Base-by-base conservation (phyloP, 352 stramenopile species). In the Phytophthora chlamydospora region DNA sequence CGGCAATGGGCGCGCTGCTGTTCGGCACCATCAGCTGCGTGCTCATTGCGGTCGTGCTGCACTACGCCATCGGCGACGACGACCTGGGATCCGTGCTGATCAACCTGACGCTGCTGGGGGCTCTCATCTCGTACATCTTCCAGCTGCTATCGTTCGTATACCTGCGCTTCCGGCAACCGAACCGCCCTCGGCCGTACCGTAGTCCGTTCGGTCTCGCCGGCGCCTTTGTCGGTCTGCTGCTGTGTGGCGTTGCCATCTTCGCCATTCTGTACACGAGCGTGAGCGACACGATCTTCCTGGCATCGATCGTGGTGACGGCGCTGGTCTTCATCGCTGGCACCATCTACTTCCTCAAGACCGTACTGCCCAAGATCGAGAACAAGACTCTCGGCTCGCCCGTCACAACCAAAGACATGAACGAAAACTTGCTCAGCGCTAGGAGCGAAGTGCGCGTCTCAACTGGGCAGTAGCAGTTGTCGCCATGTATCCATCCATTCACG, bases 91-190 rank as follows among this genome's bases (percentile, higher is more conserved):
- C 74, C 11, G 76, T 86, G 24, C 55, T 88, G n/a, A 85, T 88
- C 70, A 85, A 88, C 61, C 70, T 69, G 39, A 69, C 61, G 29
- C 40, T 69, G 12, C 29, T 69, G 44, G 61, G 53, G 6, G 61
- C 61, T n/a, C 70, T 88, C 38, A 60, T 88, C 52, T 86, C 76
- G 48, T 88, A 88, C 60, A 60, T 75, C 17, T 86, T 88, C 48
- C 76, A 88, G 62, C 62, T 88, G 34, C 57, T 73, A n/a, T 76
- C 78, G 40, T 88, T 88, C 55, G 75, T 88, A n/a, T 71, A 55
- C 14, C 66, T 88, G 49, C 76, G 78, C 21, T 46, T 75, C 42
- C 62, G 71, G 29, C 76, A 88, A 32, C 78, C 78, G 7, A 71
- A 83, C 33, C 69, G 78, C 13, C 58, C 53, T 12, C 72, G 78